Evolutionary conservation across 371 early-diverging fungal genomes (phyloP), one percentile per base, ranked within the genome.

Genomic region (Parasitella parasitica): DNA sequence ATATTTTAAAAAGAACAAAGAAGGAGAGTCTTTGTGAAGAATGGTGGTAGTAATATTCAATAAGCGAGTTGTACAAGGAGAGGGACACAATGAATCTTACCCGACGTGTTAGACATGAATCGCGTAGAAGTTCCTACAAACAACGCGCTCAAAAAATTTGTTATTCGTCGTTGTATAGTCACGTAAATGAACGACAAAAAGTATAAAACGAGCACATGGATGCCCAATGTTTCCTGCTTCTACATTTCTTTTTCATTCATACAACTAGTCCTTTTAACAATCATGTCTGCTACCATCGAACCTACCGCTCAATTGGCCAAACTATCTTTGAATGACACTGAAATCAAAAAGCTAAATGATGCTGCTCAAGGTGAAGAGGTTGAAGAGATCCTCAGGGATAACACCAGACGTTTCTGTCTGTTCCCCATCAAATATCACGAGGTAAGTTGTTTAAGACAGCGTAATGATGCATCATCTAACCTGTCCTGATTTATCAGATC

Each of bases 331-430:
- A 51, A 64, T n/a, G 53, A 64, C 13, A 11, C 27, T 32, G 24
- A 51, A 51, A 54, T 35, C 34, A 62, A 62, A 37, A 63, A 63
- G 39, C 39, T 56, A 30, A 56, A 56, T 39, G 41, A 56, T 11
- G 18, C 18, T 36, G 15, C n/a, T 13, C 46, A 52, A 35, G 57
- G 52, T 35, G 64, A 68, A 16, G 70, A 77, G 43, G 74, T 77
- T 18, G 81, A 80, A 56, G 76, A 77, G 28, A 80, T 80, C 39
- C 71, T 80, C 35, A 75, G 72, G 54, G 86, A 89, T 22, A 93
- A 92, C 80, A 89, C 93, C 15, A 86, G 87, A 67, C 89, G 97
- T 36, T 95, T 97, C 71, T 94, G 93, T 50, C 84, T 97, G 58
- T 97, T 95, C 36, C 71, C 66, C 32, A 56, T 61, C 54, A 63